Percentiles rank a stretch among this genome's conserved stretches.
Conservation (phyloP, 164 flowering plant species). For the Vitis amurensis region DNA sequence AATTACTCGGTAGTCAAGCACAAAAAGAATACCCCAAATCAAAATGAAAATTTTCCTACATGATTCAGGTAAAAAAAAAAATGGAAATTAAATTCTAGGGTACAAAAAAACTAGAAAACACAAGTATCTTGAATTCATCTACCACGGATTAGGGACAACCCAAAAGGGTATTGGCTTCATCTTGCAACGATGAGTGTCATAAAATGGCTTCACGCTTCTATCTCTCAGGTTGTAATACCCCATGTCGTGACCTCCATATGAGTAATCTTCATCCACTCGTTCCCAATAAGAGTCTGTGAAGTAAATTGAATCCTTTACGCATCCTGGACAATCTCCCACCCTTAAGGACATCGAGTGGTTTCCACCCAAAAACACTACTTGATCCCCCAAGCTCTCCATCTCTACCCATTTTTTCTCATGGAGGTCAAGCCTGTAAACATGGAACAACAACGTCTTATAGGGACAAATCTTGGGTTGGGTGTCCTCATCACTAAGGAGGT, state of each 20-base stretch:
- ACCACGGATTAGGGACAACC: no score
- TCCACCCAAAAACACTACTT: conserved; percentile 14
- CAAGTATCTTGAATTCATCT: no score
- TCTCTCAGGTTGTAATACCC: conserved; percentile 13
- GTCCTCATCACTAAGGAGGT: not conserved
- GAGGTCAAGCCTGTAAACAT: not conserved
- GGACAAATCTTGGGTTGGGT: not conserved
- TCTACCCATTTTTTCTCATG: conserved; percentile 5
- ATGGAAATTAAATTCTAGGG: no score
- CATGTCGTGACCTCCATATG: conserved; percentile 23
- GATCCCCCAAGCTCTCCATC: conserved; percentile 7
- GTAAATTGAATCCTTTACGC: conserved; percentile 7
- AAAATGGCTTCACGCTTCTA: not conserved
- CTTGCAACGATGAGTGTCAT: not conserved
- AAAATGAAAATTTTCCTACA: no score
- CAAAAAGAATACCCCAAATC: no score
- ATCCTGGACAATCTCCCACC: not conserved
- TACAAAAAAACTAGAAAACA: no score
- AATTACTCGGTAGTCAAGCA: no score
- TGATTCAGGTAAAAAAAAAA: no score
- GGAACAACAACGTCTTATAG: not conserved
- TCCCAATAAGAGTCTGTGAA: conserved; percentile 19
- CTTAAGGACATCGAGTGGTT: conserved; percentile 1
- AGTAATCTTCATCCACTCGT: conserved; percentile 5
- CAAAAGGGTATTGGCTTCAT: no score